Percentiles rank a stretch among this genome's conserved stretches.
phyloP scores from a whole-genome alignment of 139 green algal genomes.

The Picochlorum sp. region DNA sequence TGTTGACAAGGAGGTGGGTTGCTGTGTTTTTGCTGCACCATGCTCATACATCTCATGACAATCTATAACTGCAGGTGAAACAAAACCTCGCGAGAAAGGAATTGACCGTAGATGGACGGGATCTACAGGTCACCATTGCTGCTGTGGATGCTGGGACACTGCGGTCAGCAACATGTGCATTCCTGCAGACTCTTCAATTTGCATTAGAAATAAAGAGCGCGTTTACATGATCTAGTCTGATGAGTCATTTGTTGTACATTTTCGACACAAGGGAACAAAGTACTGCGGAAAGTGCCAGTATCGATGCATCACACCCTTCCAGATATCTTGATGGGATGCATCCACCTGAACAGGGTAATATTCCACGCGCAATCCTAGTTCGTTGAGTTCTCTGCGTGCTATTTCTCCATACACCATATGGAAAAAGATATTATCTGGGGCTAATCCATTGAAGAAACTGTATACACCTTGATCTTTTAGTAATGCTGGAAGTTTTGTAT shows the following conservation, averaged over 20 bases:
- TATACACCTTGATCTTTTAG: constrained; percentile 74
- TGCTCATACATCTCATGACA: not conserved
- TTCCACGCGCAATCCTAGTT: constrained; percentile 50
- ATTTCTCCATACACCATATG: constrained; percentile 74
- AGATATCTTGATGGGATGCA: constrained; percentile 46
- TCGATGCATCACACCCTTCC: constrained; percentile 67
- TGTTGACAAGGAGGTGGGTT: constrained; percentile 1
- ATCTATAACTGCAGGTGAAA: constrained; percentile 12
- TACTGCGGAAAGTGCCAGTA: constrained; percentile 74
- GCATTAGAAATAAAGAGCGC: constrained; percentile 25
- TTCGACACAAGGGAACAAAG: constrained; percentile 49
- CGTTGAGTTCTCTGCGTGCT: constrained; percentile 38
- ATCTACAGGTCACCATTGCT: constrained; percentile 11
- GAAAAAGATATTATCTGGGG: constrained; percentile 73
- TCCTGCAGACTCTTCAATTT: constrained; percentile 28
- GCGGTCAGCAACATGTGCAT: constrained; percentile 32
- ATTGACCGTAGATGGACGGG: constrained; percentile 11
- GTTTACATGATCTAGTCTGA: constrained; percentile 12
- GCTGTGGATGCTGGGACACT: constrained; percentile 30
- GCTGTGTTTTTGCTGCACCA: not conserved
- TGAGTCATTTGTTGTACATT: not conserved
- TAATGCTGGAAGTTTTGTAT: constrained; percentile 68
- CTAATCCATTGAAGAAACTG: constrained; percentile 91
- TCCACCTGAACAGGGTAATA: constrained; percentile 66
- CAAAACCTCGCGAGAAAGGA: constrained; percentile 22